Evolutionary conservation across 2,329 filamentous ascomycete genomes (phyloP), one percentile per base, ranked within the genome.

Genomic region (Conoideocrella luteorostrata): DNA sequence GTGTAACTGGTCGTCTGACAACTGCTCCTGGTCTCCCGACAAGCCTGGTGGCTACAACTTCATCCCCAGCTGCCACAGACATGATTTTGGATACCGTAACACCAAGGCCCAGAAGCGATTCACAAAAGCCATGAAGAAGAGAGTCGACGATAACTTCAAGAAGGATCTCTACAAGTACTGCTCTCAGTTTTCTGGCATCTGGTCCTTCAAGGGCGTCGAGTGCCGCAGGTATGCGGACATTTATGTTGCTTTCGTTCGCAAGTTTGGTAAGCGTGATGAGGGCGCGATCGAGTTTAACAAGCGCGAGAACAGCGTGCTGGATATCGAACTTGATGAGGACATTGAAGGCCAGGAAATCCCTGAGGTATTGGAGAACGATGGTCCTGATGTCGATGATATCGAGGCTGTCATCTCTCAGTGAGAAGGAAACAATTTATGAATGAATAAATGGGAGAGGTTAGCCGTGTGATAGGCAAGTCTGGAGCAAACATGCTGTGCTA

Each of bases 111-210:
- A 71, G 51, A 49, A 45, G 4, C 64, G 72, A n/a, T 74, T 52
- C 46, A 54, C 52, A n/a, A 54, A 52, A 7, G 50, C 50, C 7
- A 60, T 59, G 47, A 65, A 64, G 48, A 44, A 52, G 41, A 50
- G 47, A 28, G 62, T 72, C 44, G 69, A 72, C 44, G 47, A 54
- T 39, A 66, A 67, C 20, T 71, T 74, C 54, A 60, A 61, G 47
- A 48, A 49, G 3, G 62, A 65, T 41, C 47, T 58, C 21, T 55
- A 56, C 47, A 41, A 43, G 22, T 52, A 52, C 47, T 57, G 52
- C 44, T 36, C 41, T 9, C 38, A 32, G 15, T 43, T 41, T 29
- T 23, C 21, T 4, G 42, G 46, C n/a, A 30, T 45, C 20, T 41
- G 38, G 34, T 47, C 41, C 28, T 43, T 21, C 30, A 48, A 46